phyloP scores from a whole-genome alignment of 2,329 filamentous ascomycete genomes.

The Phaeosphaeriaceae sp. region DNA sequence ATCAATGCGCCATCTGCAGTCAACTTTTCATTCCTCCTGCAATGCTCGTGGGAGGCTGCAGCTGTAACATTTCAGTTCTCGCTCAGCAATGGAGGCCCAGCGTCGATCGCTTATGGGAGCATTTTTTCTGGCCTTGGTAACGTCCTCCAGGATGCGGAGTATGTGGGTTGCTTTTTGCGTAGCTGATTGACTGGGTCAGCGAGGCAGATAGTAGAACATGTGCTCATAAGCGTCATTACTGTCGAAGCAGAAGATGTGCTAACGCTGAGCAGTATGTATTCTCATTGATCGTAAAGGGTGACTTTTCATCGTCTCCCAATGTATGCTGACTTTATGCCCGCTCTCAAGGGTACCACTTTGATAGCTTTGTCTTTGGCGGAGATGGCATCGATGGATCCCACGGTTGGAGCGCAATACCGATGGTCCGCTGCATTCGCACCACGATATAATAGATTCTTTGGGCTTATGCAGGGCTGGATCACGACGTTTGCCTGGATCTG shows the following conservation, averaged over 20 bases:
- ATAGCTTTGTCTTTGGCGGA: slow-evolving; percentile 40
- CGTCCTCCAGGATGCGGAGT: no score
- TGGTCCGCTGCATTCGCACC: slow-evolving; percentile 35
- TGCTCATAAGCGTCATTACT: no score
- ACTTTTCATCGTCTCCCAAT: no score
- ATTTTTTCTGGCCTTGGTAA: slow-evolving; percentile 33
- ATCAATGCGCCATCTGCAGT: slow-evolving; percentile 30
- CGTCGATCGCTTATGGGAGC: slow-evolving; percentile 34
- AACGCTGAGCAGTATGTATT: no score
- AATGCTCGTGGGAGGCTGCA: slow-evolving; percentile 35
- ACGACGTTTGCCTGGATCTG: slow-evolving; percentile 48
- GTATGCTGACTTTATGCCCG: no score
- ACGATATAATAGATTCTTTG: slow-evolving; percentile 29
- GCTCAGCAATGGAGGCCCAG: slow-evolving; percentile 36
- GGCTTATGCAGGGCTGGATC: slow-evolving; percentile 47
- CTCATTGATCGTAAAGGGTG: no score
- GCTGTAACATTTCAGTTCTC: slow-evolving; percentile 34
- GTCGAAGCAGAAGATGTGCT: no score
- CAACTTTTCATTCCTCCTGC: slow-evolving; percentile 33
- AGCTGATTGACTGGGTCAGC: no score
- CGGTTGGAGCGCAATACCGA: slow-evolving; percentile 38
- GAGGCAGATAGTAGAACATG: no score
- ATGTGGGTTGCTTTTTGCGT: no score
- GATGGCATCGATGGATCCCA: slow-evolving; percentile 40
- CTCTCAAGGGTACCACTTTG: slow-evolving; percentile 17